Percentiles rank a stretch among this genome's conserved stretches.
phyloP scores from a whole-genome alignment of 2,329 filamentous ascomycete species.

The Cladosporium sp. region DNA sequence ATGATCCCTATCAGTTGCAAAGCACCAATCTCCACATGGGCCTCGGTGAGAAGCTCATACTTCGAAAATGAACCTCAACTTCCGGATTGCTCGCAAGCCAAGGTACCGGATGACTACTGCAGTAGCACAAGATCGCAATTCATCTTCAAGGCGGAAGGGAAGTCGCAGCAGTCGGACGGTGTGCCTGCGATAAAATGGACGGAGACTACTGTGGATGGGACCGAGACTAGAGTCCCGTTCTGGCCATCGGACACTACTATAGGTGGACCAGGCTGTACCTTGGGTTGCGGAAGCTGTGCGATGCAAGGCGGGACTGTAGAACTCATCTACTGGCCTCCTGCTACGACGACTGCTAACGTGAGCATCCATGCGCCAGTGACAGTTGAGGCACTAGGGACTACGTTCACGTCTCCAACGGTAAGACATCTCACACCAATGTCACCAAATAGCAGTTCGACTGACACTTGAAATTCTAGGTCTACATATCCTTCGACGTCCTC shows the following conservation, averaged over 20 bases:
- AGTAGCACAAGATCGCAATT: background rate
- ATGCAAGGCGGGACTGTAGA: slow-evolving; percentile 26
- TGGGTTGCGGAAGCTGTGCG: slow-evolving; percentile 26
- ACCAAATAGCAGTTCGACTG: background rate
- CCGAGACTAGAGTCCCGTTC: background rate
- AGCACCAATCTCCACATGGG: background rate
- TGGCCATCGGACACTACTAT: background rate
- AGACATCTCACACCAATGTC: background rate
- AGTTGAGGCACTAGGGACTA: slow-evolving; percentile 19
- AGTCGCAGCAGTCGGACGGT: background rate
- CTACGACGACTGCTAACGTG: background rate
- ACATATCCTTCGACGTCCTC: slow-evolving; percentile 27
- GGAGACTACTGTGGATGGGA: background rate
- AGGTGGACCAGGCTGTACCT: slow-evolving; percentile 20
- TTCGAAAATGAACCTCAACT: background rate
- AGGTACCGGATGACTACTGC: slow-evolving; percentile 1
- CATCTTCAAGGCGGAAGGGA: background rate
- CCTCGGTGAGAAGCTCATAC: background rate
- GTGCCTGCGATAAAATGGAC: background rate
- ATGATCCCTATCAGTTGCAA: background rate
- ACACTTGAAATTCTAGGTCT: slow-evolving; percentile 10
- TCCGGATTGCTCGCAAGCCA: background rate
- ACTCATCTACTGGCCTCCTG: slow-evolving; percentile 27
- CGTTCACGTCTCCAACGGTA: slow-evolving; percentile 26
- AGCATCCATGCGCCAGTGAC: slow-evolving; percentile 7